Evolutionary conservation across 139 green algal genomes (phyloP).

Genomic region (Closterium sp.): DNA sequence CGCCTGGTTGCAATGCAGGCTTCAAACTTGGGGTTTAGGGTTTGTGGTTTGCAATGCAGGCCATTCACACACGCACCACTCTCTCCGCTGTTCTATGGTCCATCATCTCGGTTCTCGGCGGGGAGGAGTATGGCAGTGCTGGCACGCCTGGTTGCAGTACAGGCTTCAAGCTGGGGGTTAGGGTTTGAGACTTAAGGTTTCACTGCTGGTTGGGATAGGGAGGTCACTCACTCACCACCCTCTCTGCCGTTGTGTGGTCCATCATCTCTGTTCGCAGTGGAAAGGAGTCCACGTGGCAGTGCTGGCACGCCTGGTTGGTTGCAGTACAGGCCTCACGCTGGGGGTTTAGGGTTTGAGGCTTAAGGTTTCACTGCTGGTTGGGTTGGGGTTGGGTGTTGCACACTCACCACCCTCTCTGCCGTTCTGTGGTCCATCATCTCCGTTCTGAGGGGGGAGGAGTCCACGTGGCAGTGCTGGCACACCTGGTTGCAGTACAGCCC

Average conservation of each 20-base stretch:
- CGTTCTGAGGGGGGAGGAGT: conserved; percentile 73
- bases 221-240: no score
- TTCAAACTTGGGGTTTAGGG: conserved; percentile 45
- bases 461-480: conserved; percentile 95
- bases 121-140: conserved; percentile 6
- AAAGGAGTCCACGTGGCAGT: no score
- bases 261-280: no score
- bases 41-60: no score
- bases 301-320: neutral
- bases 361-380: no score
- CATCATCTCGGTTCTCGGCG: conserved; percentile 77
- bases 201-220: no score
- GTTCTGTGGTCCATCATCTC: conserved; percentile 70
- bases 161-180: conserved; percentile 63
- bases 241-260: no score
- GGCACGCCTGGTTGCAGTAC: conserved; percentile 97
- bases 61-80: conserved; percentile 26
- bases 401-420: conserved; percentile 18
- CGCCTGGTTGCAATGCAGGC: conserved; percentile 97
- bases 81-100: conserved; percentile 24
- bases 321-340: no score
- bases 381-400: no score
- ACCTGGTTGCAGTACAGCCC: no score
- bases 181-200: neutral
- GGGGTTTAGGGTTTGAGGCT: no score